A percentile compares a stretch with the other conserved stretches of the same genome.
phyloP scores from a whole-genome alignment of 257 asterid genomes.

The Forsythia suspensa region DNA sequence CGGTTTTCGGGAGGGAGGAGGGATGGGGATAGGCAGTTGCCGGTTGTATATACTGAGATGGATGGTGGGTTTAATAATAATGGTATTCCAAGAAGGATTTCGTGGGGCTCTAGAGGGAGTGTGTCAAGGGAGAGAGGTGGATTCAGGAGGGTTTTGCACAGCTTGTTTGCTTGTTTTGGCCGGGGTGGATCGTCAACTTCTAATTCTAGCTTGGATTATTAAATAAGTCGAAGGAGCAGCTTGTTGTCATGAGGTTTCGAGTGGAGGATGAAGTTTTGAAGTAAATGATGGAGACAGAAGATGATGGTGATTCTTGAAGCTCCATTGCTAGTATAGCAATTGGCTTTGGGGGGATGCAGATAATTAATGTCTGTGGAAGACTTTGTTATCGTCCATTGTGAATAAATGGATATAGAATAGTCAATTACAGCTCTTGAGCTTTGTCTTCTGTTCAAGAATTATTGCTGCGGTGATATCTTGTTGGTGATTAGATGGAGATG shows the following conservation, averaged over 20 bases:
- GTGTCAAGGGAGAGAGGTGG: slow-evolving; percentile 60
- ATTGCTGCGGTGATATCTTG: not conserved
- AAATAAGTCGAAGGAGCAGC: slow-evolving; percentile 42
- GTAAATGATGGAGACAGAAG: slow-evolving; percentile 33
- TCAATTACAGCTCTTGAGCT: not conserved
- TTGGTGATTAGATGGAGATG: not conserved
- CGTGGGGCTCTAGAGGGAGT: slow-evolving; percentile 71
- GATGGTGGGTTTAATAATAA: slow-evolving; percentile 74
- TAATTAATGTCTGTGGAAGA: too few relatives aligned
- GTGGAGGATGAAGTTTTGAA: slow-evolving; percentile 49
- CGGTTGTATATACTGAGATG: slow-evolving; percentile 85
- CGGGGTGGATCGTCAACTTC: slow-evolving; percentile 38
- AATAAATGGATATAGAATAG: not conserved
- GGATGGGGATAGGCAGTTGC: slow-evolving; percentile 77
- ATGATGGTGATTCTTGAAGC: slow-evolving; percentile 35
- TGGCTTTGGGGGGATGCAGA: too few relatives aligned
- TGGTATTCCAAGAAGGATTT: slow-evolving; percentile 70
- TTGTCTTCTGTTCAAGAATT: slow-evolving; percentile 4
- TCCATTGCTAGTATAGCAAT: too few relatives aligned
- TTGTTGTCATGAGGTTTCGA: slow-evolving; percentile 3
- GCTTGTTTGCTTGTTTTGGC: slow-evolving; percentile 69
- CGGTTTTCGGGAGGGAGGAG: slow-evolving; percentile 77
- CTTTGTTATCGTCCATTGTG: too few relatives aligned
- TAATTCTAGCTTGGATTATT: slow-evolving; percentile 52
- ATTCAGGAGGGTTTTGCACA: slow-evolving; percentile 52